These are phyloP conservation scores for Hemileia vastatrix DNA, from an alignment of 1,284 basidiomycete genomes.

Conservation along the genomic window DNA sequence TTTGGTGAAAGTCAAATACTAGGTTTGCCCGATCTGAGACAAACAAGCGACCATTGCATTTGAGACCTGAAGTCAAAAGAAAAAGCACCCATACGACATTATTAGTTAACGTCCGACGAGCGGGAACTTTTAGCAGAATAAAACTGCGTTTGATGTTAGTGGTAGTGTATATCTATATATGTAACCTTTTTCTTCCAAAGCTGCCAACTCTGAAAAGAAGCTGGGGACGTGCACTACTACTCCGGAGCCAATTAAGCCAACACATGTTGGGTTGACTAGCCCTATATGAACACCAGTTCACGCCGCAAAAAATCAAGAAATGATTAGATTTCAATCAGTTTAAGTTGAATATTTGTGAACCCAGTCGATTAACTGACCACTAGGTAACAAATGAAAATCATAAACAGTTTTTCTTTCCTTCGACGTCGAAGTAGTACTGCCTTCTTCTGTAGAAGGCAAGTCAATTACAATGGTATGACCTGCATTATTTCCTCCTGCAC, in stretches of 20 bases:
- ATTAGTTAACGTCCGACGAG: neutral
- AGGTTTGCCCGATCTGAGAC: constrained; percentile 45
- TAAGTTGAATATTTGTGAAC: neutral
- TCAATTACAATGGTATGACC: constrained; percentile 23
- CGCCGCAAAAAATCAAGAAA: neutral
- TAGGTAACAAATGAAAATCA: constrained; percentile 22
- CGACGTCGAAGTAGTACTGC: constrained; percentile 4
- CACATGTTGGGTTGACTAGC: constrained; percentile 43
- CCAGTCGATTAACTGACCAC: constrained; percentile 2
- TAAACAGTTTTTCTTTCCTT: constrained; percentile 20
- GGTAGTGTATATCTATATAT: neutral
- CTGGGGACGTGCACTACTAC: constrained; percentile 45
- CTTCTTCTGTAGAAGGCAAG: no score
- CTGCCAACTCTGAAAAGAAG: constrained; percentile 45
- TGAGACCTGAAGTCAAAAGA: constrained; percentile 27
- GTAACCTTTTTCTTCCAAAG: constrained; percentile 42
- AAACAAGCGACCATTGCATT: constrained; percentile 45
- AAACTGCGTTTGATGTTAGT: no score
- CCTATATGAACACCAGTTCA: no score
- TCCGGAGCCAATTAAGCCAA: constrained; percentile 44
- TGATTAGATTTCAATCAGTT: neutral
- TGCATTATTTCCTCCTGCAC: constrained; percentile 24
- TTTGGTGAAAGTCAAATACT: constrained; percentile 46
- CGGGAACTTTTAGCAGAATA: neutral
- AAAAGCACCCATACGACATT: neutral